Conservation (phyloP, 2,329 filamentous ascomycete species). For the Helotiales sp. region DNA sequence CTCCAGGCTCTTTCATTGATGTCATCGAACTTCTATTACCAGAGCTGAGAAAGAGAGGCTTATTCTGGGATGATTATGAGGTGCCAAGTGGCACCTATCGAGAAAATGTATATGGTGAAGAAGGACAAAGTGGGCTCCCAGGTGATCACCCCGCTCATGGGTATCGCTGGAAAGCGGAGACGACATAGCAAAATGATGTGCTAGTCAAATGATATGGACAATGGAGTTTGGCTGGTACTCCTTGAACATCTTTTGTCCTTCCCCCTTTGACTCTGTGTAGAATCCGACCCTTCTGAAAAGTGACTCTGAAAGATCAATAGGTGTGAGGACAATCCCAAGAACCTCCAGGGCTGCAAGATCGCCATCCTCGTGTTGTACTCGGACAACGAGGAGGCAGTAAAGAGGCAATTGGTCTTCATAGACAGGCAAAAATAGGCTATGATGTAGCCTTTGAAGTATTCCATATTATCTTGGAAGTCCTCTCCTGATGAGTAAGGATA, state of each 20-base stretch:
- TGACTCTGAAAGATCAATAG: neutral
- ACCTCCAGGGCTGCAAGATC: neutral
- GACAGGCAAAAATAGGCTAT: neutral
- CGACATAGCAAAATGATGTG: neutral
- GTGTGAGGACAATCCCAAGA: neutral
- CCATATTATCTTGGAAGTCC: neutral
- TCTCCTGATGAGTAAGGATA: neutral
- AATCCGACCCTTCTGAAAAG: neutral
- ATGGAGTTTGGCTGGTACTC: neutral
- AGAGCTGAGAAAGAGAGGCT: constrained; percentile 57
- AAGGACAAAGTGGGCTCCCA: constrained; percentile 49
- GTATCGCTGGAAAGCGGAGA: constrained; percentile 41
- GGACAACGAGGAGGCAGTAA: neutral
- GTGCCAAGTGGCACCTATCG: constrained; percentile 58
- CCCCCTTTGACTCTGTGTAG: neutral
- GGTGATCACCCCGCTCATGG: constrained; percentile 46
- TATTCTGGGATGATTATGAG: constrained; percentile 50
- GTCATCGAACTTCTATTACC: constrained; percentile 64
- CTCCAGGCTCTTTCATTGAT: constrained; percentile 66
- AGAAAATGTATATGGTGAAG: constrained; percentile 57
- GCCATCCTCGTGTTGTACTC: neutral
- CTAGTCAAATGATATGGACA: neutral
- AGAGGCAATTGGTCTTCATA: neutral
- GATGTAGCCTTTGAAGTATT: neutral
- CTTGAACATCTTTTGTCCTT: neutral